Evolutionary conservation across 441 rosid species (phyloP).

Genomic region (Aleurites moluccanus): DNA sequence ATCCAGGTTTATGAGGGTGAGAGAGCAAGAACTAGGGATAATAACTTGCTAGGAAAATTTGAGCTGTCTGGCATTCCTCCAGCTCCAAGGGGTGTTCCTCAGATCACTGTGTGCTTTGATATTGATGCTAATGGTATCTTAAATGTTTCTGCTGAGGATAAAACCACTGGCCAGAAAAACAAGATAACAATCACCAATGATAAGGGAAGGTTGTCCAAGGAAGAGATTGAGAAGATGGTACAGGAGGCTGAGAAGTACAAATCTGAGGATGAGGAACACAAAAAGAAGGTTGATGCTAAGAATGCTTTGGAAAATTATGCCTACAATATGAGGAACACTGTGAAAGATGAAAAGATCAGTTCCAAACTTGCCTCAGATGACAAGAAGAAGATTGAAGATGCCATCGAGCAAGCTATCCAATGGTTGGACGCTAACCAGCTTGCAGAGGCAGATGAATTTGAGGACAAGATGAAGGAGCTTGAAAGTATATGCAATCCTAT

Average conservation of each 20-base stretch:
- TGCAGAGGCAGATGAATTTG: constrained; percentile 72
- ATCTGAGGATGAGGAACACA: constrained; percentile 68
- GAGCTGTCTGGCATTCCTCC: constrained; percentile 79
- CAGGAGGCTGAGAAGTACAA: constrained; percentile 83
- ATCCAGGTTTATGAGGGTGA: constrained; percentile 81
- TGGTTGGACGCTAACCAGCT: constrained; percentile 72
- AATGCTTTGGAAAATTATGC: constrained; percentile 69
- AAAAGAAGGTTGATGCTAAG: constrained; percentile 75
- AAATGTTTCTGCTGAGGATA: constrained; percentile 76
- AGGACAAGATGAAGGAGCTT: constrained; percentile 74
- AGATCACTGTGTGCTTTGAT: constrained; percentile 66
- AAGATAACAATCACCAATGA: constrained; percentile 82
- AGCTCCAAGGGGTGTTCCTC: constrained; percentile 78
- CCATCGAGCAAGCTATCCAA: constrained; percentile 54
- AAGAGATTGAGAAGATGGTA: constrained; percentile 69
- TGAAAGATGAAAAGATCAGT: constrained; percentile 66
- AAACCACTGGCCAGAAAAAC: constrained; percentile 78
- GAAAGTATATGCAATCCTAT: constrained; percentile 75
- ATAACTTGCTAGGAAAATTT: constrained; percentile 69
- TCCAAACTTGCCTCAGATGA: constrained; percentile 48
- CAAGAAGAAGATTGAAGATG: constrained; percentile 70
- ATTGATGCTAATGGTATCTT: constrained; percentile 69
- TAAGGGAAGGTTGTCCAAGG: constrained; percentile 70
- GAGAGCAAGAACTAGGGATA: constrained; percentile 64
- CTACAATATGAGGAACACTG: constrained; percentile 75